Evolutionary conservation across 2,329 filamentous ascomycete genomes (phyloP).

Genomic region (Dactylellina parvicollis): DNA sequence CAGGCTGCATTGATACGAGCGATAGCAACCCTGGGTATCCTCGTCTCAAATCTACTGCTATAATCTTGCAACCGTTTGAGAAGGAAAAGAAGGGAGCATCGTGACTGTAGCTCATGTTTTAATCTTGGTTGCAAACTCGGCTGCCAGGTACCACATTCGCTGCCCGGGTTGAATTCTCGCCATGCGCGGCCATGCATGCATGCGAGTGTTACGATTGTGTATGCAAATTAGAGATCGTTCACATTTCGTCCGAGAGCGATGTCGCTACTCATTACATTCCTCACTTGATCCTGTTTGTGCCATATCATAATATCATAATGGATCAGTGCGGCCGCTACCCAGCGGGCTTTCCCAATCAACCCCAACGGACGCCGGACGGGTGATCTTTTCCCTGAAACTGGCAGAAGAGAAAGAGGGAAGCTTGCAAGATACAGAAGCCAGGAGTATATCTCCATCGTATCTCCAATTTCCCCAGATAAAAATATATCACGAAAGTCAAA

Average conservation of each 20-base stretch:
- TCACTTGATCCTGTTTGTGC: slow-evolving; percentile 3
- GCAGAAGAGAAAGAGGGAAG: slow-evolving; percentile 23
- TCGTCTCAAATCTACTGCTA: slow-evolving; percentile 15
- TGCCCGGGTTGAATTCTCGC: background rate
- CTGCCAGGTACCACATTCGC: slow-evolving; percentile 2
- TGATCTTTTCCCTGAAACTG: slow-evolving; percentile 47
- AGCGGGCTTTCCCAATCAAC: slow-evolving; percentile 11
- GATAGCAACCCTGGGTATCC: background rate
- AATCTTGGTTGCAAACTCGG: background rate
- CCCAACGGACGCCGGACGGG: too few species aligned
- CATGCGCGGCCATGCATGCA: background rate
- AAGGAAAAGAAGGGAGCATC: background rate
- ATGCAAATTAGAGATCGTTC: slow-evolving; percentile 34
- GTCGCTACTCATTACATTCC: slow-evolving; percentile 18
- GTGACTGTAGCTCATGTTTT: background rate
- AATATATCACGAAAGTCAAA: slow-evolving; percentile 9
- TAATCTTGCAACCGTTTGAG: slow-evolving; percentile 10
- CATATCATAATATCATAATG: slow-evolving; percentile 17
- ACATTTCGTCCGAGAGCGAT: slow-evolving; percentile 24
- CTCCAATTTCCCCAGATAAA: slow-evolving; percentile 15
- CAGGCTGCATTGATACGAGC: slow-evolving; percentile 1
- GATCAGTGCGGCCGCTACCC: slow-evolving; percentile 22
- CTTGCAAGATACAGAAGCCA: slow-evolving; percentile 24
- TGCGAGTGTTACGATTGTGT: slow-evolving; percentile 7
- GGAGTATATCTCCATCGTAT: slow-evolving; percentile 30